Base-by-base conservation (phyloP, 2,329 filamentous ascomycete species). In the Berkeleyomyces basicola region DNA sequence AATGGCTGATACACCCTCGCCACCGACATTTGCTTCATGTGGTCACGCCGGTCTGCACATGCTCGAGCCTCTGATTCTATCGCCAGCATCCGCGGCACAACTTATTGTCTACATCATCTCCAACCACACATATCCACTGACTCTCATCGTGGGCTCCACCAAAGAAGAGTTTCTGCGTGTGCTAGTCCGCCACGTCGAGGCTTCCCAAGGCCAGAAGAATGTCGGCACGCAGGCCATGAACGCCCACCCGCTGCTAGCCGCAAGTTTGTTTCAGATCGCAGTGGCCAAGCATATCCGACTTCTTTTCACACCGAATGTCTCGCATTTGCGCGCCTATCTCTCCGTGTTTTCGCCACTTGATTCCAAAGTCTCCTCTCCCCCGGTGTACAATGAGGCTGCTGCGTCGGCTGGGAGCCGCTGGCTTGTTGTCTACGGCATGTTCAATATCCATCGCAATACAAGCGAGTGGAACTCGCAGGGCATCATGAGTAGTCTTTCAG, bases 391-490 rank as follows among this genome's bases (percentile, higher is more conserved):
- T 51, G 67, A 1, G 46, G 23, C 14, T 40, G 5, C 65, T 58
- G 59, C 31, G 55, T 42, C n/a, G 49, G 36, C 9, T 63, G 11
- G 36, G 43, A 10, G 37, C 65, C 78, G 80, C 0, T 70, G 78
- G 31, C 72, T 90, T 2, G 70, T 88, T 1, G 72, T 87, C 1
- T 86, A 88, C 67, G 84, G 85, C 59, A 77, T 87, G 49, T 69
- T 90, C 14, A 74, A 78, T 23, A 71, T 87, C 49, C 88, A 91
- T 70, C 78, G 81, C 33, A 78, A 81, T 61, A 87, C 85, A 0
- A 83, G 83, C 66, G 85, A 88, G 65, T 90, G 86, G 81, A 90
- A 85, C 59, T 86, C 84, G 0, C 87, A 90, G 71, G 88, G 87
- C 0, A 71, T 91, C 10, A 78, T 81, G 23, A 78, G 78, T 63